Conservation (phyloP, 2,329 filamentous ascomycete species). For the Hymenoscyphus albidus region DNA sequence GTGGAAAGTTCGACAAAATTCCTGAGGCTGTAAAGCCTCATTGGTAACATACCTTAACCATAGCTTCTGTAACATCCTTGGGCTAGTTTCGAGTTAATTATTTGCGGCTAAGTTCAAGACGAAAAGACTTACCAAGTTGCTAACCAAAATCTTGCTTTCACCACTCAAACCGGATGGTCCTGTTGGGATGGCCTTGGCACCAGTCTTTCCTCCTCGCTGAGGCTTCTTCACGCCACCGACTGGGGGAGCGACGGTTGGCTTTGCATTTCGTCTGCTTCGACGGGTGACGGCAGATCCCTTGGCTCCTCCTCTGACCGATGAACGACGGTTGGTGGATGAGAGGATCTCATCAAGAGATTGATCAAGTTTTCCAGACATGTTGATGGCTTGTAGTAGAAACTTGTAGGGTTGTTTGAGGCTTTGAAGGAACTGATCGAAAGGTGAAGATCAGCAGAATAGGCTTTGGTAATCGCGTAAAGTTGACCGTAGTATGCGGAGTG, state of each 20-base stretch:
- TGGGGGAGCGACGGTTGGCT: slow-evolving; percentile 56
- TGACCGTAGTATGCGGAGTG: slow-evolving; percentile 23
- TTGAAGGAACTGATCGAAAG: background rate
- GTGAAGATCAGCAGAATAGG: slow-evolving; percentile 32
- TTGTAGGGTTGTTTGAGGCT: slow-evolving; percentile 13
- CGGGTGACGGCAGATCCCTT: slow-evolving; percentile 43
- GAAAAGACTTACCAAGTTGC: slow-evolving; percentile 77
- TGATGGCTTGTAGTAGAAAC: slow-evolving; percentile 37
- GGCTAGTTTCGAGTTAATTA: slow-evolving; percentile 54
- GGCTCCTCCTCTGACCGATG: slow-evolving; percentile 17
- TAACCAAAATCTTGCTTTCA: slow-evolving; percentile 97
- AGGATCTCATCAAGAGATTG: slow-evolving; percentile 97
- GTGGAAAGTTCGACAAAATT: slow-evolving; percentile 66
- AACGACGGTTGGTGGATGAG: slow-evolving; percentile 62
- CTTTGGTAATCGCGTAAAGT: slow-evolving; percentile 20
- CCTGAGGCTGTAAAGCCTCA: slow-evolving; percentile 64
- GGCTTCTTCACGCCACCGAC: slow-evolving; percentile 83
- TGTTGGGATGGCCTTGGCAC: slow-evolving; percentile 59
- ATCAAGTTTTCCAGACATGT: slow-evolving; percentile 92
- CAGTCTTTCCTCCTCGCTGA: slow-evolving; percentile 57
- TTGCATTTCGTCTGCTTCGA: slow-evolving; percentile 41
- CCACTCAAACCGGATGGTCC: slow-evolving; percentile 58
- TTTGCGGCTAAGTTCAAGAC: background rate
- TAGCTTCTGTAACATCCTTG: slow-evolving; percentile 89
- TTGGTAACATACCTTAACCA: slow-evolving; percentile 99